A percentile compares a stretch with the other conserved stretches of the same genome.
Evolutionary conservation across 108 stramenopile species (phyloP).

Genomic region (Cafeteria roenbergensis): DNA sequence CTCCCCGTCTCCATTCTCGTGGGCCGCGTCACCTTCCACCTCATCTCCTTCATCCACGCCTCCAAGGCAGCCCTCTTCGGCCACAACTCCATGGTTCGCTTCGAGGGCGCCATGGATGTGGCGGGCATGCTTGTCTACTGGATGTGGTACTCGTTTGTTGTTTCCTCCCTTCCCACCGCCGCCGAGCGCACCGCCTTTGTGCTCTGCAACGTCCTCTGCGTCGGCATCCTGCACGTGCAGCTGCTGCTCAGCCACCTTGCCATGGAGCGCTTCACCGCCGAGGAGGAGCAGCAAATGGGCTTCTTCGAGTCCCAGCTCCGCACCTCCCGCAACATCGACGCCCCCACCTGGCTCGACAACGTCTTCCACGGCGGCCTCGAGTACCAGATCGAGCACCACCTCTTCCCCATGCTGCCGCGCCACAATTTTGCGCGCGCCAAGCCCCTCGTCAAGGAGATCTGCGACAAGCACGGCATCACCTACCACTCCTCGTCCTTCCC

Average conservation of each 20-base stretch:
- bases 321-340: conserved; percentile 7
- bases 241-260: conserved; percentile 17
- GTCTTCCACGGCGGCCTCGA: conserved; percentile 12
- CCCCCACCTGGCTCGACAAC: background rate
- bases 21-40: conserved; percentile 13
- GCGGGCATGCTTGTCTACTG: conserved; percentile 15
- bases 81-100: background rate
- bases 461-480: conserved; percentile 41
- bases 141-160: conserved; percentile 3
- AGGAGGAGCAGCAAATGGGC: conserved; percentile 11
- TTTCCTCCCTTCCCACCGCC: background rate
- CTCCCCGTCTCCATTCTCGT: conserved; percentile 10
- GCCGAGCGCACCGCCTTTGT: background rate
- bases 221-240: conserved; percentile 21
- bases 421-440: conserved; percentile 34
- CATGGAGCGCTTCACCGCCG: background rate
- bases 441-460: conserved; percentile 41
- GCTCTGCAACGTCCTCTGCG: conserved; percentile 4
- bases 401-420: conserved; percentile 9
- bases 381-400: conserved; percentile 12
- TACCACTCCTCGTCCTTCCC: conserved; percentile 50
- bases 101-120: background rate
- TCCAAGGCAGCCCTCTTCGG: conserved; percentile 1
- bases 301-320: conserved; percentile 14
- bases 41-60: conserved; percentile 12